Evolutionary conservation across 352 stramenopile species (phyloP), one percentile per base, ranked within the genome.

Genomic region (Phytophthora multivora): DNA sequence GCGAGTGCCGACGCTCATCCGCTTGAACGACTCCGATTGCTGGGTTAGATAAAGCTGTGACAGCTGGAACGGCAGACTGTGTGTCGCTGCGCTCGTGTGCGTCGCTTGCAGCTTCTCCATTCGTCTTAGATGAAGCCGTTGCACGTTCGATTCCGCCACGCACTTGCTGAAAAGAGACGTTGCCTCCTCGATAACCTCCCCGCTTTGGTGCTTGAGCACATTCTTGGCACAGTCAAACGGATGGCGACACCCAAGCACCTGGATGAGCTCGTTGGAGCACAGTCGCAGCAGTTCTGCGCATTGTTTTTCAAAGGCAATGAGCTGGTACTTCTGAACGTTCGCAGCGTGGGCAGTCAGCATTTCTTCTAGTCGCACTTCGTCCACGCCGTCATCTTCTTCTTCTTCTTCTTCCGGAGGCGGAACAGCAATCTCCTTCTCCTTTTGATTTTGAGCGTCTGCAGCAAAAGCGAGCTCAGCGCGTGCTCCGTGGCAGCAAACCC

Each of bases 151-250:
- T 1, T 75, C 51, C 0, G 63, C 53, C 5, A 78, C 63, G 43
- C 78, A 89, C 6, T 56, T 64, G 15, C 72, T 49, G 16, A 87
- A 71, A 1, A 85, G 30, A 12, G 47, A 40, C 9, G 49, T 60
- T 51, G 88, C 71, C 38, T 74, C 59, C 1, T 75, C 67, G 7
- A 73, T 69, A 4, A 79, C 71, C 1, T 74, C 45, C 4, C 63
- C 57, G 26, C 79, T 90, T 62, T 93, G 79, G 30, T 90, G 83
- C 30, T 86, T 59, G n/a, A 93, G 63, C 26, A 95, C 57, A 23
- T 72, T 78, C 28, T 79, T 81, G 4, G 74, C 75, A 25, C 73
- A 81, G 7, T 82, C 61, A n/a, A 80, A 72, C 3, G 79, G 65
- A 28, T 73, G 67, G 1, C 53, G 55, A 46, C 79, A 93, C 5